Conservation (phyloP, 257 asterid genomes). For the Primulina eburnea region DNA sequence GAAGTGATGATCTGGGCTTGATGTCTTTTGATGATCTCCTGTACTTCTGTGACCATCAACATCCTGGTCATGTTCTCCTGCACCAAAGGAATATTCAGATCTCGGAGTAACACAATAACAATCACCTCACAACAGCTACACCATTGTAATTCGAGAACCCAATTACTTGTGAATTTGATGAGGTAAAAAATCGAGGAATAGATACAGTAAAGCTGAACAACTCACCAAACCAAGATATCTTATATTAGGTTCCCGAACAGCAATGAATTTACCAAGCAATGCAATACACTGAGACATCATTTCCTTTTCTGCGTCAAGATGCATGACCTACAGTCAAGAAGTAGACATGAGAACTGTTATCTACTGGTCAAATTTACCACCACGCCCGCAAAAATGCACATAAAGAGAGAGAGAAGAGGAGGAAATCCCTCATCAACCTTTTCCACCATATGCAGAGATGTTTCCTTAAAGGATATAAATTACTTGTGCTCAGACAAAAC, state of each 20-base stretch:
- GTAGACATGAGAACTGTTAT: constrained; percentile 7
- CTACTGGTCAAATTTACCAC: not conserved
- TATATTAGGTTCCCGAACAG: constrained; percentile 96
- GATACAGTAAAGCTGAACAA: not conserved
- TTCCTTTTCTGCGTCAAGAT: constrained; percentile 96
- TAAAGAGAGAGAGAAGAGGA: not conserved
- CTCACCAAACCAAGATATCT: constrained; percentile 96
- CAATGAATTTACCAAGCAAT: constrained; percentile 89
- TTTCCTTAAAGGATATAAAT: not conserved
- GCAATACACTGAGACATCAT: constrained; percentile 99
- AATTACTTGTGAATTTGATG: constrained; percentile 1
- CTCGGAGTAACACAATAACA: constrained; percentile 20
- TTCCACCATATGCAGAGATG: not conserved
- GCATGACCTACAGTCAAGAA: constrained; percentile 72
- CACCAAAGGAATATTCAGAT: constrained; percentile 26
- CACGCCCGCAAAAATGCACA: not conserved
- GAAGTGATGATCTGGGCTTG: constrained; percentile 97
- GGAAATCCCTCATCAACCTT: not conserved
- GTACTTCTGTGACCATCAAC: constrained; percentile 98
- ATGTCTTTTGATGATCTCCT: constrained; percentile 88
- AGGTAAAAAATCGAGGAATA: not conserved
- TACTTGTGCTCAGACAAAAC: not conserved
- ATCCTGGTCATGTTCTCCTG: constrained; percentile 98
- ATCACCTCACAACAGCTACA: constrained; percentile 5
- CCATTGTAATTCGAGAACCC: constrained; percentile 12